These are phyloP conservation scores for Amoebophrya sp. DNA, from an alignment of 169 alveolate genomes.

Conservation along the genomic window DNA sequence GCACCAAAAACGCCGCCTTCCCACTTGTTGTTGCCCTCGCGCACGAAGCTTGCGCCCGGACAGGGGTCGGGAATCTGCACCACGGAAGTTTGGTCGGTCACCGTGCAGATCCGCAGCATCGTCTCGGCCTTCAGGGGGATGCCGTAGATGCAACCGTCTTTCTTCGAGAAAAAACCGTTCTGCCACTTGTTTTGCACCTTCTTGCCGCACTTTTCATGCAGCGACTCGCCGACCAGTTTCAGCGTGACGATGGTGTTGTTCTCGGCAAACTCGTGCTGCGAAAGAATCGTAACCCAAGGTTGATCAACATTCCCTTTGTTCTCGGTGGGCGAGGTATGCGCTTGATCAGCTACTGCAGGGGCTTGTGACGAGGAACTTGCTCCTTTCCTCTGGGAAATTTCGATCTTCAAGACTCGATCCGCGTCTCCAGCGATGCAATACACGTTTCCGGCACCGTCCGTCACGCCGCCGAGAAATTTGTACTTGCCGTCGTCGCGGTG, in stretches of 20 bases:
- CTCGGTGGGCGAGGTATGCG: too few relatives aligned
- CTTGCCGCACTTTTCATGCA: background rate
- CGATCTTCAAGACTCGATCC: background rate
- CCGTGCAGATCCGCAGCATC: background rate
- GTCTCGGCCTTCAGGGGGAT: background rate
- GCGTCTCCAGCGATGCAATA: background rate
- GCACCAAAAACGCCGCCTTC: background rate
- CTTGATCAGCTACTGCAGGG: too few relatives aligned
- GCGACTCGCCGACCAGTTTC: background rate
- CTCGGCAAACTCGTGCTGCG: background rate
- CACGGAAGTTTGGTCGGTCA: background rate
- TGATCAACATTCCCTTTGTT: too few relatives aligned
- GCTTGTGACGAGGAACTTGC: too few relatives aligned
- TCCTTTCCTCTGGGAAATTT: too few relatives aligned
- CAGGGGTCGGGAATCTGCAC: too few relatives aligned
- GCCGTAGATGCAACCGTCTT: background rate
- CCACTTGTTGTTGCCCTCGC: background rate
- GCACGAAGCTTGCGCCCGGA: background rate
- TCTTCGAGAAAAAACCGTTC: background rate
- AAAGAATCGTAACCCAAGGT: background rate
- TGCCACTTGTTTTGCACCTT: background rate
- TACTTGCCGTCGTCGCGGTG: background rate
- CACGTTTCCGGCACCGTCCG: background rate
- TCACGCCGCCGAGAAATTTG: background rate
- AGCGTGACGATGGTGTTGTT: background rate